phyloP scores from a whole-genome alignment of 495 filamentous ascomycete genomes.

The Aspergillus heteromorphus region DNA sequence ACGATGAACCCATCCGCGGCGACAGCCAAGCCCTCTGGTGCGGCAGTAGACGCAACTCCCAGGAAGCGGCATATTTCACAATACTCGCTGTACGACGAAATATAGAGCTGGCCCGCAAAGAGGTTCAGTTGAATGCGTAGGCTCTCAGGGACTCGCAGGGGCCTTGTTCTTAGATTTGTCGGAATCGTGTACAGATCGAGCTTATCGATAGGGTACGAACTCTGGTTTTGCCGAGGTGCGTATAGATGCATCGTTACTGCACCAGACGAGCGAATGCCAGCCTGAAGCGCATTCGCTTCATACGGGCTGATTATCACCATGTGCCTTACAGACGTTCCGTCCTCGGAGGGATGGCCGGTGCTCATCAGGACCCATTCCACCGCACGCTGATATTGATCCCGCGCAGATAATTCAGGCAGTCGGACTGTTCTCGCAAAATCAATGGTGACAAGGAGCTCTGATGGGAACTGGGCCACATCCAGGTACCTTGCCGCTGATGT shows the following conservation, averaged over 20 bases:
- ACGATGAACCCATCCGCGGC: no score
- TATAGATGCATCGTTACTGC: conserved; percentile 49
- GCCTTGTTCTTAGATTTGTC: no score
- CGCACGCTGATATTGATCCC: conserved; percentile 35
- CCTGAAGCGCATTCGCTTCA: conserved; percentile 51
- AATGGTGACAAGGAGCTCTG: not conserved
- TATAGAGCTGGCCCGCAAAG: no score
- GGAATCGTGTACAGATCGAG: conserved; percentile 30
- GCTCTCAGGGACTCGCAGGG: no score
- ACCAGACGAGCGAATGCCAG: conserved; percentile 22
- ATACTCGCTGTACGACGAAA: no score
- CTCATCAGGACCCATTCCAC: conserved; percentile 55
- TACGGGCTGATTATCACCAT: conserved; percentile 54
- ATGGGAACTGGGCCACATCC: not conserved
- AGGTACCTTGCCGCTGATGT: not conserved
- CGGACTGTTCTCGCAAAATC: not conserved
- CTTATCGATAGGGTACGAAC: conserved; percentile 38
- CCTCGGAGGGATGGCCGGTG: conserved; percentile 1
- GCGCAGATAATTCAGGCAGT: not conserved
- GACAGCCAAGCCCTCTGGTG: no score
- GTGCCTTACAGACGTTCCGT: no score
- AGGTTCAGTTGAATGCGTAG: no score
- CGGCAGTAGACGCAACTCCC: no score
- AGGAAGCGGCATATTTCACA: no score
- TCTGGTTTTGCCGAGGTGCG: conserved; percentile 42